A percentile compares a stretch with the other conserved stretches of the same genome.
phyloP scores from a whole-genome alignment of 306 rosid species.

The Prunus dulcis region DNA sequence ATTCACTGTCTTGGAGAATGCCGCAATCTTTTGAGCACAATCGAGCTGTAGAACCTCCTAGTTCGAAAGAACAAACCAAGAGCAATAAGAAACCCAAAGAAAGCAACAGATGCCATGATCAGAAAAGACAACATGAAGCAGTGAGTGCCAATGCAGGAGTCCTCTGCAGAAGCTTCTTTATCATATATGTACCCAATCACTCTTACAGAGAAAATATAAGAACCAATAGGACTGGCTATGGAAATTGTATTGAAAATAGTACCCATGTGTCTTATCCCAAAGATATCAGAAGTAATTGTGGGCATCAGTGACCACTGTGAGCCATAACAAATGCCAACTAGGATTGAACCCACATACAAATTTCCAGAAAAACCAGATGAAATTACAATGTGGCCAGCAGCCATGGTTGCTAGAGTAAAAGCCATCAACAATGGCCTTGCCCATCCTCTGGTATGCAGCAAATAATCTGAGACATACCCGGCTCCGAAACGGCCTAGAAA shows the following conservation, averaged over 20 bases:
- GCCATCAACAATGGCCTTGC: conserved; percentile 69
- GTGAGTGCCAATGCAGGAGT: conserved; percentile 55
- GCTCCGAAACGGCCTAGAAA: conserved; percentile 92
- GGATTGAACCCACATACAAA: conserved; percentile 66
- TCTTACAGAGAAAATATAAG: conserved; percentile 76
- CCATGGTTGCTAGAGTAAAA: conserved; percentile 48
- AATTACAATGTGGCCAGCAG: conserved; percentile 58
- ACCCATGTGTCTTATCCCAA: conserved; percentile 81
- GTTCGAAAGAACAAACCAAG: conserved; percentile 61
- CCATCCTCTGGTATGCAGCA: conserved; percentile 67
- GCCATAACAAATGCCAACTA: conserved; percentile 85
- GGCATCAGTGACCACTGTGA: conserved; percentile 96
- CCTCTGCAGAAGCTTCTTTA: conserved; percentile 40
- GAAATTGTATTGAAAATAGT: conserved; percentile 83
- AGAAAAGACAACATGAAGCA: conserved; percentile 75
- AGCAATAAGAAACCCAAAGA: conserved; percentile 56
- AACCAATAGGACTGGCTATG: conserved; percentile 79
- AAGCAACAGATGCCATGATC: conserved; percentile 63
- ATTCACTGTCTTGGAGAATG: conserved; percentile 18
- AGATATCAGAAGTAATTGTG: conserved; percentile 72
- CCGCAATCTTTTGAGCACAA: conserved; percentile 46
- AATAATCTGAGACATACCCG: conserved; percentile 68
- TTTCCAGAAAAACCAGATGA: conserved; percentile 69
- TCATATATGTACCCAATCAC: conserved; percentile 78
- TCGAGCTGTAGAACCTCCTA: conserved; percentile 47